These are phyloP conservation scores for Candida ponderosae DNA, from an alignment of 805 yeast genomes.

Conservation along the genomic window DNA sequence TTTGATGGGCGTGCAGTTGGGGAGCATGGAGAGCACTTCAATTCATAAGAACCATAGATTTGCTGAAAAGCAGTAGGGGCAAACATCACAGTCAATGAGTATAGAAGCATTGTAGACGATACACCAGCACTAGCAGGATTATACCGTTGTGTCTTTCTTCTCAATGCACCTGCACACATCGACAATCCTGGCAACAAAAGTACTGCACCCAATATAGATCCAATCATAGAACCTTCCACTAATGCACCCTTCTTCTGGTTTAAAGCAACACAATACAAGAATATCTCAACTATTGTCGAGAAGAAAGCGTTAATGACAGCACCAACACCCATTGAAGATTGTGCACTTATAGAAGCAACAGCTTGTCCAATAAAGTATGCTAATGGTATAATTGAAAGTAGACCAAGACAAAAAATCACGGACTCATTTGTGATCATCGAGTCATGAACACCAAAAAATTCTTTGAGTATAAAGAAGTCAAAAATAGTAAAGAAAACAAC, in stretches of 20 bases:
- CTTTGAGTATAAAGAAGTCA: constrained; percentile 62
- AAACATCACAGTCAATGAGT: constrained; percentile 84
- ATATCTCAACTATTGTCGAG: constrained; percentile 92
- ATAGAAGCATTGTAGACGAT: constrained; percentile 89
- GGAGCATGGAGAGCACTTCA: constrained; percentile 57
- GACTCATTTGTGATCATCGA: constrained; percentile 44
- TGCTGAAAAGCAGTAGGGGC: constrained; percentile 88
- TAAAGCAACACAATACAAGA: constrained; percentile 85
- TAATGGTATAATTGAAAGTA: constrained; percentile 82
- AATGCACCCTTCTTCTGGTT: constrained; percentile 76
- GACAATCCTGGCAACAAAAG: constrained; percentile 86
- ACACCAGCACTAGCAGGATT: constrained; percentile 97
- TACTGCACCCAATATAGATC: constrained; percentile 89
- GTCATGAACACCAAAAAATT: constrained; percentile 26
- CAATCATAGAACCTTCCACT: constrained; percentile 95
- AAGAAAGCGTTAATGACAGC: constrained; percentile 97
- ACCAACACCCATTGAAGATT: constrained; percentile 97
- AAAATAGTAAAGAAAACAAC: constrained; percentile 76
- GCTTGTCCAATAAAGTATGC: constrained; percentile 98
- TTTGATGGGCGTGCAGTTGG: neutral
- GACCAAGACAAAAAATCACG: constrained; percentile 63
- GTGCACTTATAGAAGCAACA: constrained; percentile 98
- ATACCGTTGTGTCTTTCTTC: constrained; percentile 87
- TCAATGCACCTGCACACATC: constrained; percentile 96
- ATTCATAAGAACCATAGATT: constrained; percentile 80